phyloP scores from a whole-genome alignment of 169 alveolate genomes.

The Eimeria sp. region DNA sequence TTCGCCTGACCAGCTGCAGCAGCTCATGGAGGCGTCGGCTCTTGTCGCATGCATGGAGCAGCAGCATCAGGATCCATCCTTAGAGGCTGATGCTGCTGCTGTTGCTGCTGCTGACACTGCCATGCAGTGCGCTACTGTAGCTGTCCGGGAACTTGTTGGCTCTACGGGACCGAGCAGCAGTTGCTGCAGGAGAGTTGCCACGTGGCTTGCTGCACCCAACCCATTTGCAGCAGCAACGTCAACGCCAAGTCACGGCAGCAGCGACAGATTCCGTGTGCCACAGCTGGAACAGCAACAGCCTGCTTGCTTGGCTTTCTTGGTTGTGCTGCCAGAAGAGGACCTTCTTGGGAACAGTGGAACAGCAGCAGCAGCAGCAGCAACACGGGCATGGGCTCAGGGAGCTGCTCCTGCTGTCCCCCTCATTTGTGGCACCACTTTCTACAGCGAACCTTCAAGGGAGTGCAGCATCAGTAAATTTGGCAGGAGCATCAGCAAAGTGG shows the following conservation, averaged over 20 bases:
- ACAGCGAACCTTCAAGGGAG: constrained; percentile 8
- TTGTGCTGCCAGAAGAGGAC: constrained; percentile 35
- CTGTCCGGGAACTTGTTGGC: constrained; percentile 24
- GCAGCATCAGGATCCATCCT: neutral
- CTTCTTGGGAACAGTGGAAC: constrained; percentile 8
- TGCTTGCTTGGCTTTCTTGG: neutral
- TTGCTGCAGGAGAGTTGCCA: constrained; percentile 33
- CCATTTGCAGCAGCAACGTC: constrained; percentile 15
- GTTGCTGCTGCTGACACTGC: constrained; percentile 33
- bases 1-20: constrained; percentile 34
- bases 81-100: constrained; percentile 1
- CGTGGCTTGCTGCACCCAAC: constrained; percentile 15
- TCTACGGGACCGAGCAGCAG: neutral
- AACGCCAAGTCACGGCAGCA: neutral
- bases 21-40: constrained; percentile 41
- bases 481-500: neutral
- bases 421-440: neutral
- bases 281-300: neutral
- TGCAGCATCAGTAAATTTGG: neutral
- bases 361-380: constrained; percentile 20
- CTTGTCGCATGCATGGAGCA: constrained; percentile 37
- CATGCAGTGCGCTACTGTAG: constrained; percentile 27
- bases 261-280: neutral
- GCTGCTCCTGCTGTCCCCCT: constrained; percentile 15
- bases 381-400: neutral